Percentiles rank a stretch among this genome's conserved stretches.
phyloP scores from a whole-genome alignment of 2,329 filamentous ascomycete genomes.

The Diaporthe ampelina region DNA sequence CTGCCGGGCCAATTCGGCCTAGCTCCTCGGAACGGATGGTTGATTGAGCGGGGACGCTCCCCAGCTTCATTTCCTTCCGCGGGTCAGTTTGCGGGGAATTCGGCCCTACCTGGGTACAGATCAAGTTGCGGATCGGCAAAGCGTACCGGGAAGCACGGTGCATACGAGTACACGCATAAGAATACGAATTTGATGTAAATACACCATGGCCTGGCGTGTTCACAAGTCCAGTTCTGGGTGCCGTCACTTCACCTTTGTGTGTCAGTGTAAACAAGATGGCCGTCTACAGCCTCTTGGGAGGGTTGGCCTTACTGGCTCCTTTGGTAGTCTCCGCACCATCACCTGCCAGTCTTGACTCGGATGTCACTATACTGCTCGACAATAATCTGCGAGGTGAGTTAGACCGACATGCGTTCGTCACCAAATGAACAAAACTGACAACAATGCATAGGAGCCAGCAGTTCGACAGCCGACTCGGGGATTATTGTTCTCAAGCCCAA shows the following conservation, averaged over 20 bases:
- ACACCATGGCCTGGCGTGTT: background rate
- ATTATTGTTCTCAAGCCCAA: conserved; percentile 53
- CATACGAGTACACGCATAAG: background rate
- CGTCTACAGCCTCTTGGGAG: conserved; percentile 29
- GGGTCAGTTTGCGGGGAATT: conserved; percentile 32
- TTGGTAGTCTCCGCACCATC: conserved; percentile 49
- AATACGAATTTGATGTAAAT: no score
- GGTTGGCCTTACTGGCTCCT: conserved; percentile 43
- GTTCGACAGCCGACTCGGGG: conserved; percentile 50
- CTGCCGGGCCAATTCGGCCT: conserved; percentile 11
- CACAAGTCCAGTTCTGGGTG: background rate
- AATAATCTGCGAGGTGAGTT: conserved; percentile 57
- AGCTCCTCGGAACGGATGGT: conserved; percentile 7
- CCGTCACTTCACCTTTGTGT: background rate
- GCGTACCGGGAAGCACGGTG: background rate
- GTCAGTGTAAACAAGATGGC: conserved; percentile 35
- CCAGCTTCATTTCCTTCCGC: conserved; percentile 20
- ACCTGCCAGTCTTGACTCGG: conserved; percentile 52
- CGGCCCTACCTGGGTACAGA: background rate
- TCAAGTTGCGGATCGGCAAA: background rate
- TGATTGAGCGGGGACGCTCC: background rate
- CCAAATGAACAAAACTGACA: background rate
- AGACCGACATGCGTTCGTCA: background rate
- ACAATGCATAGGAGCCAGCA: conserved; percentile 48
- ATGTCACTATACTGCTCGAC: conserved; percentile 55